Percentiles rank a stretch among this genome's conserved stretches.
Conservation (phyloP, 768 basidiomycete species). For the Candolleomyces aberdarensis region DNA sequence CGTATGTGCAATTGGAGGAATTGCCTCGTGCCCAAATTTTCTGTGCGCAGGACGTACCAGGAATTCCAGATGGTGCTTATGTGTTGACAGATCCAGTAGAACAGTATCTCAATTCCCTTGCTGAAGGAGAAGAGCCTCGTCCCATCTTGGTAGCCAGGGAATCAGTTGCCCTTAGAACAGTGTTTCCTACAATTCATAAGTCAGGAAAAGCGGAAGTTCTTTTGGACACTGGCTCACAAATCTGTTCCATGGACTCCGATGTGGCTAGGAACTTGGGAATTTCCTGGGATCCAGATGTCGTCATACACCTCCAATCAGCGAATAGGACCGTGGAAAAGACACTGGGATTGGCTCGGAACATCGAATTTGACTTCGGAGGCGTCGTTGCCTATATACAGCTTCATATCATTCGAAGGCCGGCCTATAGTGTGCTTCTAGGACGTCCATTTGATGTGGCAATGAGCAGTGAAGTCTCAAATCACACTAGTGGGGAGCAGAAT, state of each 20-base stretch:
- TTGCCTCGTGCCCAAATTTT: neutral
- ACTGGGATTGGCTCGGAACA: slow-evolving; percentile 23
- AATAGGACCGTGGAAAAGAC: slow-evolving; percentile 20
- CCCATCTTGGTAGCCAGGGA: slow-evolving; percentile 7
- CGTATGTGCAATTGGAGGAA: neutral
- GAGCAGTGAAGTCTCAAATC: slow-evolving; percentile 14
- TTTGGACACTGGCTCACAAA: slow-evolving; percentile 24
- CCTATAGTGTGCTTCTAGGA: slow-evolving; percentile 26
- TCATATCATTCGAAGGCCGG: slow-evolving; percentile 21
- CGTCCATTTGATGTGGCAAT: slow-evolving; percentile 28
- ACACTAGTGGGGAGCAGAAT: slow-evolving; percentile 13
- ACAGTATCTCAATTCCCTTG: slow-evolving; percentile 1
- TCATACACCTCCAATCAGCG: slow-evolving; percentile 23
- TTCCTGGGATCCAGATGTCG: slow-evolving; percentile 14
- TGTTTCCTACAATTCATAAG: slow-evolving; percentile 14
- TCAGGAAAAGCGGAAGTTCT: slow-evolving; percentile 15
- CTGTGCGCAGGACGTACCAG: neutral
- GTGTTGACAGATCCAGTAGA: slow-evolving; percentile 1
- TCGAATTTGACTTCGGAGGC: slow-evolving; percentile 20
- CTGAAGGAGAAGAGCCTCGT: neutral
- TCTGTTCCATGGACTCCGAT: slow-evolving; percentile 19
- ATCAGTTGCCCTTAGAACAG: slow-evolving; percentile 1
- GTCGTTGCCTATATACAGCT: slow-evolving; percentile 24
- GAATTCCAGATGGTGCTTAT: neutral
- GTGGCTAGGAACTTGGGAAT: slow-evolving; percentile 16